Evolutionary conservation across 495 filamentous ascomycete genomes (phyloP), one percentile per base, ranked within the genome.

Genomic region (Antarctomyces pellizariae): DNA sequence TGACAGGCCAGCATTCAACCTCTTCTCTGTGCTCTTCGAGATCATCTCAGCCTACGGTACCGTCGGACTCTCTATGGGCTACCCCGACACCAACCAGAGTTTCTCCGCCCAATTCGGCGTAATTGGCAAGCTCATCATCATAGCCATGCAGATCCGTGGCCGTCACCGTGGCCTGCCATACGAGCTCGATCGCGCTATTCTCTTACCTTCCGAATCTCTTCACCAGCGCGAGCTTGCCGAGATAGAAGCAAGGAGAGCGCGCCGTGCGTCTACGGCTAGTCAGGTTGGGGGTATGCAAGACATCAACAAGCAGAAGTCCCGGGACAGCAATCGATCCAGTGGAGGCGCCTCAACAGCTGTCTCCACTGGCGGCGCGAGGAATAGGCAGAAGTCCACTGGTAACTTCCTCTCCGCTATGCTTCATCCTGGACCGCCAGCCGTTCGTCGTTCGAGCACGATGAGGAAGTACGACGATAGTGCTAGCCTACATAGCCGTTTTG

Each of bases 31-130:
- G 5, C 59, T 95, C 3, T 95, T 95, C 39, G 84, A 95, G 37
- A 67, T 89, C 24, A 71, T 91, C 30, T 79, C 71, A 21, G 83
- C 83, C 2, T 95, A 95, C 19, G 86, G 86, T 33, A 97, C 84
- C 2, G 86, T 97, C 19, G 86, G 86, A 18, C 58, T 97, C 26
- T 76, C 67, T 22, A 58, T 97, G 2, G 86, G 86, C 4, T 90
- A 83, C 27, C 60, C 75, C 0, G 50, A 44, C 5, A 56, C 62
- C 41, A 74, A 91, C 35, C 59, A 76, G 4, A 77, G 74, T 0
- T 82, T 97, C 37, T 75, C 63, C 11, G 67, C 60, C 2, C 62
- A 90, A 36, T 91, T 97, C 42, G 59, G 54, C 4, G 58, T 70
- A 3, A 43, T 91, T 6, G 75, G 72, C n/a, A 93, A 92, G 38